These are phyloP conservation scores for Naematelia aurantialba DNA, from an alignment of 768 basidiomycete genomes.

Conservation along the genomic window DNA sequence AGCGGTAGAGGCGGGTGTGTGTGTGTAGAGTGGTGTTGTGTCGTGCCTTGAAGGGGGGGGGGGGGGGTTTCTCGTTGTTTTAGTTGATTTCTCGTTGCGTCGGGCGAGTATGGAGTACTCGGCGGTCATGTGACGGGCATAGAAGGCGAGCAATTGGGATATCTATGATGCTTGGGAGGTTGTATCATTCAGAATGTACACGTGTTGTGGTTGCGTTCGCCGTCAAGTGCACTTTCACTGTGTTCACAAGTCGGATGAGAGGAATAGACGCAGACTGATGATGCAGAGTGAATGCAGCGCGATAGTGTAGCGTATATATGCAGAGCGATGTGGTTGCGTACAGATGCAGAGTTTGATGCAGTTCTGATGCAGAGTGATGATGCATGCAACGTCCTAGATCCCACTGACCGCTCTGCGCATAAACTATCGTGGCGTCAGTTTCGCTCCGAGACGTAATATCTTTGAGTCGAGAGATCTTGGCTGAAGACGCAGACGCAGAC, in stretches of 20 bases:
- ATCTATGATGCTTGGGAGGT: not conserved
- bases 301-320: too few species aligned
- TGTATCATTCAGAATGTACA: not conserved
- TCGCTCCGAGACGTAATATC: too few species aligned
- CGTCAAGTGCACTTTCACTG: too few species aligned
- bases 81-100: too few species aligned
- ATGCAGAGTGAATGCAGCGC: too few species aligned
- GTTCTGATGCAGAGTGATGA: conserved; percentile 8
- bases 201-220: not conserved
- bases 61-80: not conserved
- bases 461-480: too few species aligned
- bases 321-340: not conserved
- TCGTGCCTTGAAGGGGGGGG: not conserved
- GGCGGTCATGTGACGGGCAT: not conserved
- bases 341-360: not conserved
- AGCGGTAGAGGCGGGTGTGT: too few species aligned
- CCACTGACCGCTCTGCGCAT: conserved; percentile 5
- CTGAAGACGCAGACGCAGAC: not conserved
- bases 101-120: too few species aligned
- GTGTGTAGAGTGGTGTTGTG: not conserved
- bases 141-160: not conserved
- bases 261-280: not conserved
- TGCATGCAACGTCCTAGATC: not conserved
- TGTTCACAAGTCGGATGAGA: too few species aligned
- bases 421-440: too few species aligned